Evolutionary conservation across 2,329 filamentous ascomycete genomes (phyloP), one percentile per base, ranked within the genome.

Genomic region (Talaromyces sp.): DNA sequence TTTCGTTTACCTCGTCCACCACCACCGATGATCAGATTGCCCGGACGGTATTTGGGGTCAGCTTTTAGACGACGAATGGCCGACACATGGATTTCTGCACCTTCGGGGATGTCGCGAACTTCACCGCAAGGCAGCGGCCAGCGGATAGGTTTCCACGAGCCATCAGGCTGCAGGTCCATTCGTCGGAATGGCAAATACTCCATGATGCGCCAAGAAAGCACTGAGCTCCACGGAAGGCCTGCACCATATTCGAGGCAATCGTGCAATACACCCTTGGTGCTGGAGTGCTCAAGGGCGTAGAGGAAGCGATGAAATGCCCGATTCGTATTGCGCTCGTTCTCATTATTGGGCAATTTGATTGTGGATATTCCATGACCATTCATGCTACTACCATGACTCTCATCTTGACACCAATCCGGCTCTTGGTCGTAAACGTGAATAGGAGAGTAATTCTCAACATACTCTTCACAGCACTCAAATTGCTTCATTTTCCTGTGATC

Each of bases 101-200:
- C 81, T 8, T 84, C 75, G 0, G 91, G 91, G 1, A 95, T 87
- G 69, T 95, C 91, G 16, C 91, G 84, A 0, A 88, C 86, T 75
- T 93, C 90, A 9, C 91, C 91, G 33, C 87, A 84, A 0, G 91
- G 91, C 2, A 93, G 77, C 0, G 91, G 91, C 89, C 90, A 93
- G 8, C 86, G 82, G 67, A 95, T 93, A 0, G 89, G 88, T 73
- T 86, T 88, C 91, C 91, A 95, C 0, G 85, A 86, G 0, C 89
- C 89, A 65, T 93, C 88, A 0, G 79, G 64, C 65, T 86, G 86
- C 7, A 93, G 77, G 68, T 93, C 91, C 88, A 95, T 93, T 25
- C 91, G 82, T 1, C 89, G 83, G 76, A 93, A 93, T 0, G 91
- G 91, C 25, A 93, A 79, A 72, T 89, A 92, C 70, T 93, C 91